Conservation (phyloP, 176 grass and related monocot species). For the Carex cristatella region DNA sequence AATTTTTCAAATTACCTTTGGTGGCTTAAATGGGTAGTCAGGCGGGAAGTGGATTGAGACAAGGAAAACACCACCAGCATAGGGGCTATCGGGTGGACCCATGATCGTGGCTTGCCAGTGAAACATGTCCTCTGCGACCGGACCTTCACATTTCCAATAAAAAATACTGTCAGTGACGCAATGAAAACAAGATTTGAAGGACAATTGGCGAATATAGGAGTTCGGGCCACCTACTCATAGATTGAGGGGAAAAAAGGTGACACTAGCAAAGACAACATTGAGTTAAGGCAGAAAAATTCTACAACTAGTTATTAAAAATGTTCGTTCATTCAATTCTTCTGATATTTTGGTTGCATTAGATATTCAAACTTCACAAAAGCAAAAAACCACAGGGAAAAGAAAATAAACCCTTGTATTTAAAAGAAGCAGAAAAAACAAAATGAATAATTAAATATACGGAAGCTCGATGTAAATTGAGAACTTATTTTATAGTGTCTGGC, state of each 20-base stretch:
- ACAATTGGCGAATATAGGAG: background rate
- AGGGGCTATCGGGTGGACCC: slow-evolving; percentile 51
- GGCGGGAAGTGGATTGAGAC: slow-evolving; percentile 47
- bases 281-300: background rate
- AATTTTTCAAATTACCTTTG: slow-evolving; percentile 19
- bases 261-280: background rate
- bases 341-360: background rate
- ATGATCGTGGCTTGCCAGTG: slow-evolving; percentile 50
- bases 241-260: background rate
- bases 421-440: background rate
- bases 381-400: background rate
- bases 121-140: slow-evolving; percentile 54
- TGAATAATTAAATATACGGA: background rate
- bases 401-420: background rate
- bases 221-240: background rate
- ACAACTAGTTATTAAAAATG: background rate
- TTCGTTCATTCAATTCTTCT: background rate
- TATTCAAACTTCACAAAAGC: background rate
- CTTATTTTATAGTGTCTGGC: background rate
- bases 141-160: slow-evolving; percentile 25
- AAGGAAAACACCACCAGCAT: slow-evolving; percentile 39
- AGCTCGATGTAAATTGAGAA: background rate
- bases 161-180: background rate
- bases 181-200: background rate
- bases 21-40: slow-evolving; percentile 30